Base-by-base conservation (phyloP, 306 rosid species). In the Lathyrus aphaca region DNA sequence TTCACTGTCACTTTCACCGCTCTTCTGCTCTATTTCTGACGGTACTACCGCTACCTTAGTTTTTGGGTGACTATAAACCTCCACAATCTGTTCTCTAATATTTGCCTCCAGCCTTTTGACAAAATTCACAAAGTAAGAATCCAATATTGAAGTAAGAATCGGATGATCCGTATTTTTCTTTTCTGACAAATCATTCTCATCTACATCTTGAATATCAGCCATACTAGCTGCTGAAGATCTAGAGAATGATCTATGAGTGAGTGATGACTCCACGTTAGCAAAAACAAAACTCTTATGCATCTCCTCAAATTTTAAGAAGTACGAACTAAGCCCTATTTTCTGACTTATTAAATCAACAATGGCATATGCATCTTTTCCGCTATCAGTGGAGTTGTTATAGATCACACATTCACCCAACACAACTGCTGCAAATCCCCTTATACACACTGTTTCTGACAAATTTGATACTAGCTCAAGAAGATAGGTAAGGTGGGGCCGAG, bases 361-460 rank as follows among this genome's bases (percentile, higher is more conserved):
- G n/a, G 84, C 64, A 74, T 82, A 91, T 71, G 96, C 92, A 75
- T 88, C 92, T 72, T 77, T 87, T 74, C 88, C 92, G 18, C 62
- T 78, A 50, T 88, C 96, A 44, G 64, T 53, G 72, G 91, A 87
- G 64, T 85, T 88, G 75, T 91, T 94, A 81, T 81, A 94, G 81
- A 91, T 86, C 37, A 91, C 91, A 77, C 99, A 94, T 76, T 90
- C 99, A 68, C 99, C 99, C 80, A 94, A 81, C 74, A 94, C 72
- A 77, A 87, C 84, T 37, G 95, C 97, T 0, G 95, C 88, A 44
- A 94, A 84, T 64, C 99, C 99, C 85, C 85, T 82, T 68, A 78
- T 57, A 62, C 82, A 85, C 74, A 82, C 97, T 38, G 97, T 85
- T 44, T 82, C 88, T 16, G 96, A 84, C 35, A 80, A 81, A 85